Evolutionary conservation across 352 stramenopile species (phyloP).

Genomic region (Pythium sp.): DNA sequence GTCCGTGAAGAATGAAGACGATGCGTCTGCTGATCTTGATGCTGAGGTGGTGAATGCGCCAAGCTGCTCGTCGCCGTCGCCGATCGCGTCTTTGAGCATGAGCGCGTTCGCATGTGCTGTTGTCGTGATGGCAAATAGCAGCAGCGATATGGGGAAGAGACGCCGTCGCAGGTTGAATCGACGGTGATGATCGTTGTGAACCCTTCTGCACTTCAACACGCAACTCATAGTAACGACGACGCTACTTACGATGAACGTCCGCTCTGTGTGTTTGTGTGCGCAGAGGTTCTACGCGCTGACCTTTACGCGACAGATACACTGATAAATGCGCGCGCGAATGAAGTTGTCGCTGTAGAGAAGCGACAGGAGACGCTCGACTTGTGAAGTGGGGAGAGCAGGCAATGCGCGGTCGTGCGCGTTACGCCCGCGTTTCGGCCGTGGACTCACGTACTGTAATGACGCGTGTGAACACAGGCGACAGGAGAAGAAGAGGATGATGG

Average conservation of each 20-base stretch:
- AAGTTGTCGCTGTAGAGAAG: conserved; percentile 2
- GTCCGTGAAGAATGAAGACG: conserved; percentile 9
- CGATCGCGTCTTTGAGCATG: background rate
- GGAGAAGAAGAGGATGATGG: background rate
- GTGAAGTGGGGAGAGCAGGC: background rate
- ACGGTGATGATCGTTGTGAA: background rate
- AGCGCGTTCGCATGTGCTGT: background rate
- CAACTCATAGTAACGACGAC: background rate
- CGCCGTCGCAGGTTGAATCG: background rate
- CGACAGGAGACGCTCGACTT: background rate
- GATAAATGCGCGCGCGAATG: background rate
- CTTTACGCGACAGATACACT: background rate
- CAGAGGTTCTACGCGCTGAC: background rate
- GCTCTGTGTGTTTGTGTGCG: background rate
- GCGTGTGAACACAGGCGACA: background rate
- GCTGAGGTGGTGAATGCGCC: background rate
- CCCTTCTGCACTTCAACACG: background rate
- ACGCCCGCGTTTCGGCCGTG: background rate
- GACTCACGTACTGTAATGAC: background rate
- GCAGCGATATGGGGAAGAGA: background rate
- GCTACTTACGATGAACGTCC: background rate
- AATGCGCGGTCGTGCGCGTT: background rate
- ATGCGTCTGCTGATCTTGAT: background rate
- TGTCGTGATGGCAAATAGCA: background rate
- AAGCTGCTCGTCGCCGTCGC: background rate